Evolutionary conservation across 2,329 filamentous ascomycete genomes (phyloP).

Genomic region (Aotearoamyces nothofagi): DNA sequence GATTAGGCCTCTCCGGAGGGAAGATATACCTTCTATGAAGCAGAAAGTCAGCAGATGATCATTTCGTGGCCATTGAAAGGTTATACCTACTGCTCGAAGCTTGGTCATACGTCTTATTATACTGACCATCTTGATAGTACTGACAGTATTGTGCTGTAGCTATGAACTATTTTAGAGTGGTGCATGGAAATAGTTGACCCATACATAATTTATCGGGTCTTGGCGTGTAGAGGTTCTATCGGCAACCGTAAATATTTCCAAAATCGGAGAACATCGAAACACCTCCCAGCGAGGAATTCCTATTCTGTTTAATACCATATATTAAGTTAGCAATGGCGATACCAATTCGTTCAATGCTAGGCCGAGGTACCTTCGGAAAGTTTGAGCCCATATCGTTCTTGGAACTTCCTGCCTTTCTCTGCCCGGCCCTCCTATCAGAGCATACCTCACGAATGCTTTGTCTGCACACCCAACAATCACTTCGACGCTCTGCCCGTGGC

Average conservation of each 20-base stretch:
- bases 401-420: slow-evolving; percentile 32
- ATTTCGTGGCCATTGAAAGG: slow-evolving; percentile 3
- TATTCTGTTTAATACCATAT: not conserved
- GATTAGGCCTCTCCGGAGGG: slow-evolving; percentile 11
- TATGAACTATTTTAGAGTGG: not conserved
- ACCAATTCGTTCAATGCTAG: not conserved
- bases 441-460: too few species aligned
- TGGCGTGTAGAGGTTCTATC: not conserved
- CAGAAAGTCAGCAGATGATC: slow-evolving; percentile 7
- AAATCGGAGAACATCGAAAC: not conserved
- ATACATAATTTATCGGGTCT: not conserved
- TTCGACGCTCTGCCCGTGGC: too few species aligned
- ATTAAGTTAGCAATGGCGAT: not conserved
- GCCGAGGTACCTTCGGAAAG: not conserved
- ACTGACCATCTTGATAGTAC: slow-evolving; percentile 29
- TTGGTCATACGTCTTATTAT: slow-evolving; percentile 58
- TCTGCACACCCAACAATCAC: too few species aligned
- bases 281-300: not conserved
- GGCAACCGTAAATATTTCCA: not conserved
- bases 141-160: not conserved
- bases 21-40: slow-evolving; percentile 27
- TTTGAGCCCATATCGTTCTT: not conserved
- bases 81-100: slow-evolving; percentile 50
- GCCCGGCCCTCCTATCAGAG: slow-evolving; percentile 30
- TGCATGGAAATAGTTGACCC: not conserved